Percentiles rank a stretch among this genome's conserved stretches.
Conservation (phyloP, 768 basidiomycete genomes). For the Termitomyces sp. region DNA sequence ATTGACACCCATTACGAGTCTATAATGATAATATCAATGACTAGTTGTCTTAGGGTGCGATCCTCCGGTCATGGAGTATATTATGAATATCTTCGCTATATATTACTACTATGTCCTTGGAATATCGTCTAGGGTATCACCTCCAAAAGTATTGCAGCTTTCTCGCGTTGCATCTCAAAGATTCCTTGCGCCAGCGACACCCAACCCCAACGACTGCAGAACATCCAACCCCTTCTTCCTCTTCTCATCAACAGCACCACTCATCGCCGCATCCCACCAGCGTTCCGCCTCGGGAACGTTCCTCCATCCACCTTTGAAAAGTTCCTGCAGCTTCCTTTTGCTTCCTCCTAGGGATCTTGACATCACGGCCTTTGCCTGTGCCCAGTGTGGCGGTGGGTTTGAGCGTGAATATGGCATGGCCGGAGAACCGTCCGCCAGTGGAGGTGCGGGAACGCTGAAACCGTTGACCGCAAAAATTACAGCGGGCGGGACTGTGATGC, state of each 20-base stretch:
- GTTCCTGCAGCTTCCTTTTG: conserved; percentile 33
- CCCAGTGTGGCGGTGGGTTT: conserved; percentile 47
- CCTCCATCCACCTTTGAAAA: conserved; percentile 58
- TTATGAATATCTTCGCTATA: not conserved
- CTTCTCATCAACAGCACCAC: conserved; percentile 37
- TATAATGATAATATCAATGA: not conserved
- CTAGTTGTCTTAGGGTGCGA: not conserved
- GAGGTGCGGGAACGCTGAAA: conserved; percentile 29
- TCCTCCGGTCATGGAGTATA: not conserved
- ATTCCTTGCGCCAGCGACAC: conserved; percentile 27
- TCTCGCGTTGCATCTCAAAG: not conserved
- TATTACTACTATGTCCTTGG: not conserved
- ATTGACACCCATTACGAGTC: not conserved
- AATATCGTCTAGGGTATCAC: not conserved
- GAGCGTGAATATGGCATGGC: conserved; percentile 34
- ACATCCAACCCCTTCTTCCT: conserved; percentile 26
- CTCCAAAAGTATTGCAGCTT: not conserved
- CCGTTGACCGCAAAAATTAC: conserved; percentile 59
- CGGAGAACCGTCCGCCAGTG: conserved; percentile 14
- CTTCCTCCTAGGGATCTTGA: conserved; percentile 29
- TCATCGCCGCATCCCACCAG: conserved; percentile 67
- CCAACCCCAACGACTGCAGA: conserved; percentile 27
- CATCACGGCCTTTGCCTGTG: conserved; percentile 28
- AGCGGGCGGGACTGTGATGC: conserved; percentile 69
- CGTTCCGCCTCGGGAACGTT: conserved; percentile 49